Evolutionary conservation across 2,329 filamentous ascomycete species (phyloP).

Genomic region (Ceratocystis lukuohia): DNA sequence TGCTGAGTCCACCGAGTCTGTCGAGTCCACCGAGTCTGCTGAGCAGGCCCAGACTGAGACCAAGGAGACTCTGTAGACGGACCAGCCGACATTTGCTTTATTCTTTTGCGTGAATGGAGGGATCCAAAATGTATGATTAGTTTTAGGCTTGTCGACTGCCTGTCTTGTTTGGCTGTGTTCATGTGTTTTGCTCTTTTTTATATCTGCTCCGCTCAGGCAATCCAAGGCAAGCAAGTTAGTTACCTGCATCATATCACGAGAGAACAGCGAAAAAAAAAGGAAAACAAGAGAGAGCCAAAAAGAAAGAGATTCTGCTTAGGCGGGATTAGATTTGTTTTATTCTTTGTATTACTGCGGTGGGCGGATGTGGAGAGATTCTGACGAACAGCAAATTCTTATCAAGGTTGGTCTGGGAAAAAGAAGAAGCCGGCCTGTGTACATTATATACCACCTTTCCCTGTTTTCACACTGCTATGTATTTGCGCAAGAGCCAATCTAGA

Average conservation of each 20-base stretch:
- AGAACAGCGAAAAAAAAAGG: background rate
- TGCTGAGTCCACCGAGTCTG: background rate
- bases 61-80: slow-evolving; percentile 4
- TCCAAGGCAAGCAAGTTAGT: background rate
- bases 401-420: background rate
- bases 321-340: background rate
- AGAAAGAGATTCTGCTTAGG: background rate
- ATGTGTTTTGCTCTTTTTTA: slow-evolving; percentile 1
- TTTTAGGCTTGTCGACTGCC: background rate
- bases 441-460: background rate
- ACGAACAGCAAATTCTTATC: background rate
- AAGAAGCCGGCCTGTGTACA: background rate
- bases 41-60: background rate
- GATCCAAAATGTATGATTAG: background rate
- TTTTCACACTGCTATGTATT: background rate
- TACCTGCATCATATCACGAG: background rate
- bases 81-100: background rate
- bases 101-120: background rate
- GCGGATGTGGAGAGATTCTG: background rate
- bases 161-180: background rate
- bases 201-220: background rate
- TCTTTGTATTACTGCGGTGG: background rate
- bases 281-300: background rate
- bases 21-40: background rate
- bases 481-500: background rate